Percentiles rank a stretch among this genome's conserved stretches.
Evolutionary conservation across 2,329 filamentous ascomycete genomes (phyloP).

Genomic region (Conoideocrella luteorostrata): DNA sequence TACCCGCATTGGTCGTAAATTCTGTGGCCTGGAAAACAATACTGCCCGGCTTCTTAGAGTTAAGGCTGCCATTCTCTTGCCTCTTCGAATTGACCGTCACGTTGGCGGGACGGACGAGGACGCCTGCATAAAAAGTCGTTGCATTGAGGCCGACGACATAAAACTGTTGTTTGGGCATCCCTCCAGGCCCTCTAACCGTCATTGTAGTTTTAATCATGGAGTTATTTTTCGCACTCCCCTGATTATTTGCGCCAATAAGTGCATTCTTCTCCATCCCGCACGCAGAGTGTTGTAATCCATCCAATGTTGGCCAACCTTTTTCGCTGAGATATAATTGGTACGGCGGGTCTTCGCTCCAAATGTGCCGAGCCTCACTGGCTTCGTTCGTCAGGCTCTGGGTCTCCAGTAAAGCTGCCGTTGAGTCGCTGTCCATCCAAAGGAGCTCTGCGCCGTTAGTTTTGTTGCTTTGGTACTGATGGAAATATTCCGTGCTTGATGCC

Average conservation of each 20-base stretch:
- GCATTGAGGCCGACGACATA: constrained; percentile 69
- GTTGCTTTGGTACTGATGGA: constrained; percentile 53
- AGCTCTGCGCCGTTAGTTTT: constrained; percentile 44
- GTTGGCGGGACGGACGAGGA: constrained; percentile 58
- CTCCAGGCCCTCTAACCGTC: constrained; percentile 59
- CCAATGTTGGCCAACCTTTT: constrained; percentile 49
- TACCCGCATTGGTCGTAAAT: constrained; percentile 77
- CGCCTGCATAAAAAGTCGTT: constrained; percentile 65
- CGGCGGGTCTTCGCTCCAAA: constrained; percentile 47
- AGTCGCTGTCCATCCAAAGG: constrained; percentile 80
- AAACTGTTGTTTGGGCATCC: constrained; percentile 79
- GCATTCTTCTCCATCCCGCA: constrained; percentile 70
- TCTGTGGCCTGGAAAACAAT: constrained; percentile 63
- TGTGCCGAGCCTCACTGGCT: constrained; percentile 45
- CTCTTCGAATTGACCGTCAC: constrained; percentile 38
- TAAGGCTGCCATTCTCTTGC: constrained; percentile 18
- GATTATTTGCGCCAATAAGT: constrained; percentile 49
- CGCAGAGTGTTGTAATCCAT: constrained; percentile 71
- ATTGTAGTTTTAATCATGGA: constrained; percentile 52
- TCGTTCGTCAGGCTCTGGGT: constrained; percentile 65
- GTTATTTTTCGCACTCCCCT: constrained; percentile 25
- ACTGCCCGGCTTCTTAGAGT: constrained; percentile 56
- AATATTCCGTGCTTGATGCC: constrained; percentile 72
- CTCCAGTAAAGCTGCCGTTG: constrained; percentile 67
- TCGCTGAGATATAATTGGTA: constrained; percentile 76